Conservation (phyloP, 805 yeast species). For the Monosporozyma aquatica region DNA sequence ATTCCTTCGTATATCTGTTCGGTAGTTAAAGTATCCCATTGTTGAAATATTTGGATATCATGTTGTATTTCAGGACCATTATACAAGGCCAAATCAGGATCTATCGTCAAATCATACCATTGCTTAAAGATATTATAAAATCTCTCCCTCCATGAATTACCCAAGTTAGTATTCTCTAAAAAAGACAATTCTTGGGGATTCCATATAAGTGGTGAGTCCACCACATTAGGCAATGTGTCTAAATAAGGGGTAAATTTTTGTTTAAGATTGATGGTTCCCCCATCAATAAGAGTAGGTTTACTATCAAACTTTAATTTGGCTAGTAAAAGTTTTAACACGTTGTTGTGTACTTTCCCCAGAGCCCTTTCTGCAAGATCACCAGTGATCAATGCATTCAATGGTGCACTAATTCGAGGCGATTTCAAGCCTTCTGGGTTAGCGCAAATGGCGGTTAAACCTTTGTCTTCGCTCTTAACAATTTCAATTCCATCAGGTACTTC, state of each 20-base stretch:
- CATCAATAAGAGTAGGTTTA: constrained; percentile 8
- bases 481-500: constrained; percentile 25
- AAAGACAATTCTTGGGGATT: constrained; percentile 39
- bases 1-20: constrained; percentile 14
- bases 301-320: constrained; percentile 35
- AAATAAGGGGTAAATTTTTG: constrained; percentile 38
- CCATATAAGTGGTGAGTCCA: constrained; percentile 58
- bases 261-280: constrained; percentile 5
- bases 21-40: constrained; percentile 9
- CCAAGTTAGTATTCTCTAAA: constrained; percentile 59
- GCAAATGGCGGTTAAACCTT: constrained; percentile 33
- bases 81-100: background rate
- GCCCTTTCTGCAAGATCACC: constrained; percentile 16
- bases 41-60: constrained; percentile 9
- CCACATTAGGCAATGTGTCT: constrained; percentile 39
- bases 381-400: constrained; percentile 25
- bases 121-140: constrained; percentile 45
- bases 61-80: background rate
- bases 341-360: constrained; percentile 27
- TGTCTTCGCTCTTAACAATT: constrained; percentile 27
- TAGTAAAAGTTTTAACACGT: constrained; percentile 32
- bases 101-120: constrained; percentile 36
- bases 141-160: constrained; percentile 44
- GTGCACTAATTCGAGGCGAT: constrained; percentile 25
- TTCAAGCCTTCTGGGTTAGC: constrained; percentile 19